Evolutionary conservation across 257 asterid species (phyloP), one percentile per base, ranked within the genome.

Genomic region (Schizonepeta tenuifolia): DNA sequence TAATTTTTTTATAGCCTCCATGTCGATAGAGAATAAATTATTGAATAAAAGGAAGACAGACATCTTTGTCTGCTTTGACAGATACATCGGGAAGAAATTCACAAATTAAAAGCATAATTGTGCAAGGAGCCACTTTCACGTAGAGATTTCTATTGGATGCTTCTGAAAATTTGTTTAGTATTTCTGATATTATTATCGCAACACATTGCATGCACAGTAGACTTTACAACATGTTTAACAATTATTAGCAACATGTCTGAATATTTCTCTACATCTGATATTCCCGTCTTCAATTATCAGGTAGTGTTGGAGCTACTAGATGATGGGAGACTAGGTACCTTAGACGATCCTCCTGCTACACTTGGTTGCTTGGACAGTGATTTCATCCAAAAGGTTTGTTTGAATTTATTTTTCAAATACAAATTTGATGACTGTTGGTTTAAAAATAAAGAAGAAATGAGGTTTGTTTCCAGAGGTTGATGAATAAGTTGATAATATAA

Each of bases 261-360:
- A 6, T 53, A 15, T 20, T 47, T 51, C 53, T 72, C 28, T 36
- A 62, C 47, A 70, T 41, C 65, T 78, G 20, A 68, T 75, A 69
- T 75, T 74, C 31, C 35, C 21, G 44, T 41, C 79, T 26, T 64
- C 71, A 69, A 66, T 63, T 22, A 70, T 76, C 76, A 93, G 98
- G 82, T 91, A 62, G 98, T 88, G 17, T 63, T 91, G 90, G 99
- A 91, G 86, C 87, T 94, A 51, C 88, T 80, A 65, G 91, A 70
- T 69, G 93, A 87, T 77, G 96, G 97, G 76, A 81, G 82, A 71
- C 73, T 94, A 71, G 90, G 86, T 15, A 88, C 99, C 47, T 89
- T 94, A 21, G 97, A 89, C 77, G 93, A 89, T 72, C 99, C 97
- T 65, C 87, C 87, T 69, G 82, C 87, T 71, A 71, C 83, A 77